A percentile compares a stretch with the other conserved stretches of the same genome.
Conservation (phyloP, 495 filamentous ascomycete species). For the Penicillium subrubescens region DNA sequence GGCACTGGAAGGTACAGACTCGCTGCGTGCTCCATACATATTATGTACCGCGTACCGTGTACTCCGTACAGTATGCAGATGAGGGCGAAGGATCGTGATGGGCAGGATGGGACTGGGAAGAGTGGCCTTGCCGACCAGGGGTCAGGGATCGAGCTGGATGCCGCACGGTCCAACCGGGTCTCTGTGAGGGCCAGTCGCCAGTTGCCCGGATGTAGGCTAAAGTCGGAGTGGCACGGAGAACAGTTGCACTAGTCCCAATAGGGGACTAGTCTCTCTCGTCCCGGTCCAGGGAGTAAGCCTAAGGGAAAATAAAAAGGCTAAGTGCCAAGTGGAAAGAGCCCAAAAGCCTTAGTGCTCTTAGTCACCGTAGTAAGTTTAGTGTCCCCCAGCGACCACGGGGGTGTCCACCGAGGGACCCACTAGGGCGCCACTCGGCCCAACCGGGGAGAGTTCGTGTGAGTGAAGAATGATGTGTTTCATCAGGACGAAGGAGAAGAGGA, state of each 20-base stretch:
- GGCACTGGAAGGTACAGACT: background rate
- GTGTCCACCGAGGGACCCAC: constrained; percentile 25
- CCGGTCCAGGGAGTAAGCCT: background rate
- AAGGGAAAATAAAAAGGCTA: background rate
- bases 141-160: constrained; percentile 21
- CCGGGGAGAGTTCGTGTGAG: constrained; percentile 21
- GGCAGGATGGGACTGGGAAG: too few species aligned
- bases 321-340: background rate
- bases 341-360: constrained; percentile 8
- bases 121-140: background rate
- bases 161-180: constrained; percentile 31
- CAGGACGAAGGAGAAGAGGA: too few species aligned
- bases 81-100: background rate
- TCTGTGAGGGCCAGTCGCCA: constrained; percentile 21
- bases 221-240: constrained; percentile 33
- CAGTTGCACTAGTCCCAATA: constrained; percentile 23
- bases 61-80: background rate
- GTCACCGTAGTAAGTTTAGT: constrained; percentile 18
- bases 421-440: constrained; percentile 28
- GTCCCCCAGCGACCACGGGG: constrained; percentile 27
- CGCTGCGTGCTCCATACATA: background rate
- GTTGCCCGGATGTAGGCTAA: constrained; percentile 27
- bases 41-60: background rate
- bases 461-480: constrained; percentile 5
- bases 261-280: background rate